Evolutionary conservation across 768 basidiomycete genomes (phyloP).

Genomic region (Mycena amicta): DNA sequence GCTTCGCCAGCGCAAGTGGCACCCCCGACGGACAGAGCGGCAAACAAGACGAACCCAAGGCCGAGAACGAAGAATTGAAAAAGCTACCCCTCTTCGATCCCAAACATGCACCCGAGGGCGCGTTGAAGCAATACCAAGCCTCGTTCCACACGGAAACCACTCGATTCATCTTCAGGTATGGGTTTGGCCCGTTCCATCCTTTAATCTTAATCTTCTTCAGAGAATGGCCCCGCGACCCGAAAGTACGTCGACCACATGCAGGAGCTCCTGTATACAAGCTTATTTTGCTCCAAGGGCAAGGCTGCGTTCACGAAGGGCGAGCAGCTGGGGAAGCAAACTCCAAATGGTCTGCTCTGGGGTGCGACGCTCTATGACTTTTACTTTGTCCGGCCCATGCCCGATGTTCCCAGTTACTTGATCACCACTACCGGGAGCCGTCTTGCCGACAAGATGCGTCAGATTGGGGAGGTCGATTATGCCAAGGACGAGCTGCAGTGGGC

Average conservation of each 20-base stretch:
- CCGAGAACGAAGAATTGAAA: background rate
- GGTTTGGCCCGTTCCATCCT: no score
- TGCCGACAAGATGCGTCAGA: slow-evolving; percentile 34
- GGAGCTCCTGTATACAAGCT: slow-evolving; percentile 31
- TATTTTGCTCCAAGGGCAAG: slow-evolving; percentile 35
- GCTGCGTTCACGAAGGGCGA: slow-evolving; percentile 15
- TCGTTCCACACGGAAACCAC: background rate
- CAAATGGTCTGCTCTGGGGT: slow-evolving; percentile 43
- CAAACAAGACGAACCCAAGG: background rate
- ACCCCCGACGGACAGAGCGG: background rate
- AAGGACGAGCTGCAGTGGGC: slow-evolving; percentile 36
- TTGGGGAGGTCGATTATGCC: slow-evolving; percentile 37
- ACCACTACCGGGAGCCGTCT: slow-evolving; percentile 41
- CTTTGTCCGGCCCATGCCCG: slow-evolving; percentile 27
- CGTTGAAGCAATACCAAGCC: background rate
- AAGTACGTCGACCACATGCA: slow-evolving; percentile 4
- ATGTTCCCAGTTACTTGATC: slow-evolving; percentile 15
- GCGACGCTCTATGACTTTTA: slow-evolving; percentile 47
- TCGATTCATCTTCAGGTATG: background rate
- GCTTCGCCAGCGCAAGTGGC: no score
- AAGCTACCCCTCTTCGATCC: background rate
- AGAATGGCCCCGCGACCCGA: background rate
- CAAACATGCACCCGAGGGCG: background rate
- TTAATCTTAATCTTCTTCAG: no score
- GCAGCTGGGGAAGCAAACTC: slow-evolving; percentile 32